These are phyloP conservation scores for Periconia digitata DNA, from an alignment of 2,329 filamentous ascomycete genomes.

Conservation along the genomic window DNA sequence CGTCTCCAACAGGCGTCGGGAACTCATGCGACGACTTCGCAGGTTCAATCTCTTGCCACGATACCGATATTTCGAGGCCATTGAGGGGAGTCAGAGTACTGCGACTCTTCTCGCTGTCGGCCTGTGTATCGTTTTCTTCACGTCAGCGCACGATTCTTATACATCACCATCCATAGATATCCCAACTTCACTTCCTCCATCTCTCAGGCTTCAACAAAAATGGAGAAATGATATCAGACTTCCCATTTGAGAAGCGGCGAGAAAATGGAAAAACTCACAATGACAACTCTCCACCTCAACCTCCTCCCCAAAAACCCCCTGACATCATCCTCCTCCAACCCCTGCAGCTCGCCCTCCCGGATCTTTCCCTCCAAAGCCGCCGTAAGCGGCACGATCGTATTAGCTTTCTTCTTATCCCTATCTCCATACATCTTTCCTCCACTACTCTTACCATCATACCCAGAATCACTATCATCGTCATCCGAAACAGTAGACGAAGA, in stretches of 20 bases:
- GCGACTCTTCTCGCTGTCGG: slow-evolving; percentile 3
- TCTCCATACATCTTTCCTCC: neutral
- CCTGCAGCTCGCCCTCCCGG: slow-evolving; percentile 33
- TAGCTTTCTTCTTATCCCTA: slow-evolving; percentile 14
- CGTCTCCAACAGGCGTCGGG: slow-evolving; percentile 38
- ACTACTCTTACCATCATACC: neutral
- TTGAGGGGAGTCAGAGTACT: neutral
- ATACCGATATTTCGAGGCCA: slow-evolving; percentile 41
- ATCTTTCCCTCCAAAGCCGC: slow-evolving; percentile 42
- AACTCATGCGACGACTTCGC: slow-evolving; percentile 38
- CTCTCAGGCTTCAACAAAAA: neutral
- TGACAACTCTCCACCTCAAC: slow-evolving; percentile 27
- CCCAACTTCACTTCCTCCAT: too few relatives aligned
- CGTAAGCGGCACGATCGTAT: slow-evolving; percentile 51
- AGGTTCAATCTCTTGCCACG: slow-evolving; percentile 42
- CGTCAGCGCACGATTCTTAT: slow-evolving; percentile 44
- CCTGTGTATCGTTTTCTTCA: slow-evolving; percentile 34
- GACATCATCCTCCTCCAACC: slow-evolving; percentile 24
- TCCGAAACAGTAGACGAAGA: neutral
- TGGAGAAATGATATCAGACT: neutral
- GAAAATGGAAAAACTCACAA: slow-evolving; percentile 14
- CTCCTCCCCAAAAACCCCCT: slow-evolving; percentile 21
- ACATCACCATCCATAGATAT: too few relatives aligned
- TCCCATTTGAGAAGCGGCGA: neutral
- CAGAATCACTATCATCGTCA: neutral